These are phyloP conservation scores for Paratrypanosoma confusum DNA, from an alignment of 208 protist genomes.

Conservation along the genomic window DNA sequence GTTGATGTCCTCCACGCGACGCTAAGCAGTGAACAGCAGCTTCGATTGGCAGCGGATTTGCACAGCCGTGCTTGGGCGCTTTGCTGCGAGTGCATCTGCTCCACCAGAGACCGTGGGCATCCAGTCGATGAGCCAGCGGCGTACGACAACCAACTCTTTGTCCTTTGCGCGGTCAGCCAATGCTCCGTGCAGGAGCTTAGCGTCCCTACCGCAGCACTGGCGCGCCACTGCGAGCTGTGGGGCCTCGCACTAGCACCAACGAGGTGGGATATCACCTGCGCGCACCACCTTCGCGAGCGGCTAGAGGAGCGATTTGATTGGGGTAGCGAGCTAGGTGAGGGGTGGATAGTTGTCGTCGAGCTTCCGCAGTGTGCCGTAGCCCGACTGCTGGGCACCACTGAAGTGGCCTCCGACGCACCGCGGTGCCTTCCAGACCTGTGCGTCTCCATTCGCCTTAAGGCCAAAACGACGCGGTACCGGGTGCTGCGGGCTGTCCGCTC, in stretches of 20 bases:
- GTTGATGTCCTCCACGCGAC: constrained; percentile 15
- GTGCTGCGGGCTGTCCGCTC: constrained; percentile 70
- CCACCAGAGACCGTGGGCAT: constrained; percentile 33
- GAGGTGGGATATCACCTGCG: not conserved
- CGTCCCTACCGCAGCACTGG: constrained; percentile 19
- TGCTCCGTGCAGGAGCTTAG: constrained; percentile 33
- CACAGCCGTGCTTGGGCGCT: constrained; percentile 19
- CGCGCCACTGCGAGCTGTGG: constrained; percentile 19
- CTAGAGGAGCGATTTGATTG: constrained; percentile 22
- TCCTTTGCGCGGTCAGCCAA: constrained; percentile 47
- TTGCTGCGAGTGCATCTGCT: constrained; percentile 63
- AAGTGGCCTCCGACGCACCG: not conserved
- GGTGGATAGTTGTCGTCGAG: constrained; percentile 66
- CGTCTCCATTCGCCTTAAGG: constrained; percentile 59
- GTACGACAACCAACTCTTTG: constrained; percentile 40
- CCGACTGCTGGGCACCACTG: no score
- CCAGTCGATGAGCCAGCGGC: constrained; percentile 44
- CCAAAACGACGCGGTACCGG: constrained; percentile 67
- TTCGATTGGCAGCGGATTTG: constrained; percentile 33
- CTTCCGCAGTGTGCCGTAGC: no score
- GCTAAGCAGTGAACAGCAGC: constrained; percentile 22
- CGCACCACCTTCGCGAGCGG: constrained; percentile 14
- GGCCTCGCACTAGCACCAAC: constrained; percentile 29
- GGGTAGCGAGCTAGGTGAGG: constrained; percentile 53
- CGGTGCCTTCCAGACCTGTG: not conserved